Evolutionary conservation across 225 moss, liverwort and hornwort species (phyloP), one percentile per base, ranked within the genome.

Genomic region (Ulota crispa): DNA sequence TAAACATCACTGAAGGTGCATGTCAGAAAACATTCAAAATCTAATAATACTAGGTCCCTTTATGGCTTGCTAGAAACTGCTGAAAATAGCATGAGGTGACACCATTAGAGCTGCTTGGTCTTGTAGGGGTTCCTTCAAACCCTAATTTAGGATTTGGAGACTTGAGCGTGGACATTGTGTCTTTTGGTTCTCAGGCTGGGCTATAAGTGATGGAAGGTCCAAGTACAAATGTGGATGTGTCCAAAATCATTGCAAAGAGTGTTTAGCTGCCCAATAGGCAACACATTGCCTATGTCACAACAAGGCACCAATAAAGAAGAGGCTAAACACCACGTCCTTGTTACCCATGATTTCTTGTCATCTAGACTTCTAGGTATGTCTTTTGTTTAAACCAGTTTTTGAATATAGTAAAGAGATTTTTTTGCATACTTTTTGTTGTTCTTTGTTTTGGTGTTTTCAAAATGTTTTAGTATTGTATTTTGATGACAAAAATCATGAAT

Each of bases 181-280:
- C 31, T 37, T 54, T 73, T 50, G 75, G 7, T 43, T 75, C 70
- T 37, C 75, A 89, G 83, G 80, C 56, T 89, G 89, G 87, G 66
- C 70, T 57, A 57, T 50, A 39, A 81, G 83, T 32, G 89, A 85
- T 53, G 82, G 80, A 66, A 74, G 75, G 19, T 87, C 87, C 59
- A 89, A 83, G 77, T 89, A 85, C 83, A n/a, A 87, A 87, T 34
- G 83, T 89, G 45, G 87, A 89, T 36, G 85, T 89, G 15, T 87
- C 85, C 7, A 67, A 66, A 20, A 85, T 89, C 56, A 78, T 87
- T 61, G 87, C 85, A 10, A 83, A 87, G 26, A 89, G 78, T 85
- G 72, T 85, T 62, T 74, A 81, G 80, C 69, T 89, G 26, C 83
- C 87, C 21, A 41, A 80, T 70, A 86, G 84, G 36, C 72, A 86